Evolutionary conservation across 1,139 yeast species (phyloP).

Genomic region (Suhomyces wounanorum): DNA sequence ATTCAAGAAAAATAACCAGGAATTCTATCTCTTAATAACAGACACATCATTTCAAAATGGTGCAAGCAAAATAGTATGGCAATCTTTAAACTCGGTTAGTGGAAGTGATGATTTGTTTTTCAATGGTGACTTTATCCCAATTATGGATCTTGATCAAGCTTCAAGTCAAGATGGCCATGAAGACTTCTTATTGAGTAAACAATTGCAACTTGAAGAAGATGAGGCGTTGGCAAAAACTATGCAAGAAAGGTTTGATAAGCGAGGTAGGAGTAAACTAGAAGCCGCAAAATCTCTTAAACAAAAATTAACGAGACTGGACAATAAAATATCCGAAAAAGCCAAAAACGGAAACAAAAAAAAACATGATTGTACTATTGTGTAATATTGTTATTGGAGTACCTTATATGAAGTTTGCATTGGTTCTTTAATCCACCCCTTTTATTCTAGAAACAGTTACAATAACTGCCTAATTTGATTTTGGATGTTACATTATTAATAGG

Average conservation of each 20-base stretch:
- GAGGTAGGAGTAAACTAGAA: conserved; percentile 1
- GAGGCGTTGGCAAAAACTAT: conserved; percentile 50
- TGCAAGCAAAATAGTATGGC: conserved; percentile 67
- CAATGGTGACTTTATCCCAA: conserved; percentile 58
- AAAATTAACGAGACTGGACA: conserved; percentile 1
- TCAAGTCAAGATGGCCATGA: conserved; percentile 19
- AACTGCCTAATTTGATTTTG: background rate
- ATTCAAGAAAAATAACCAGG: conserved; percentile 51
- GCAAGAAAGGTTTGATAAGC: conserved; percentile 32
- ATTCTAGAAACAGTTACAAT: background rate
- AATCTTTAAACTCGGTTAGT: conserved; percentile 61
- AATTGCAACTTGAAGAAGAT: conserved; percentile 67
- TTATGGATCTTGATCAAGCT: conserved; percentile 28
- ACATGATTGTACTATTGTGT: conserved; percentile 16
- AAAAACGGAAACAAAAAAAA: conserved; percentile 13
- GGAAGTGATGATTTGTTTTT: conserved; percentile 71
- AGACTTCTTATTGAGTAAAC: conserved; percentile 51
- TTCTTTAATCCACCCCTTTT: background rate
- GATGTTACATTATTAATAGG: background rate
- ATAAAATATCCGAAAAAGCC: background rate
- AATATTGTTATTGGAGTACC: background rate
- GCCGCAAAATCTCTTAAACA: background rate
- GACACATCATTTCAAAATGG: conserved; percentile 61
- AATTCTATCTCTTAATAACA: conserved; percentile 64
- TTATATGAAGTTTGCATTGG: background rate